phyloP scores from a whole-genome alignment of 768 basidiomycete genomes.

The Leccinum ochraceum region DNA sequence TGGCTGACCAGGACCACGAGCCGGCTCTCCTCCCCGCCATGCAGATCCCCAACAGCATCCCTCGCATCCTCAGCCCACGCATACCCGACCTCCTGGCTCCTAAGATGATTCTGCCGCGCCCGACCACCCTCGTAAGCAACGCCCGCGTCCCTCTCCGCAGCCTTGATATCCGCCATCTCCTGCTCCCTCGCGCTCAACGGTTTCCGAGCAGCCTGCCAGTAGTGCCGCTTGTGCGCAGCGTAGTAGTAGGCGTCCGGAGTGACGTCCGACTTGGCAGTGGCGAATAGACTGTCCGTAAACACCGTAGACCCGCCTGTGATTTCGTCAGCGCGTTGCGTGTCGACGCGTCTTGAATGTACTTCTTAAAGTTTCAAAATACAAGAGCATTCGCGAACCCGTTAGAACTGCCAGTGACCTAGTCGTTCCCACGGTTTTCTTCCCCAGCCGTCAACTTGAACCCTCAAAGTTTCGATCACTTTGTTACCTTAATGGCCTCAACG shows the following conservation, averaged over 20 bases:
- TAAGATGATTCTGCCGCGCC: slow-evolving; percentile 55
- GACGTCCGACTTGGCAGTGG: slow-evolving; percentile 68
- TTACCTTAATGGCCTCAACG: too few relatives aligned
- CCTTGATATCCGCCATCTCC: slow-evolving; percentile 75
- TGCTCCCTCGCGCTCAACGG: slow-evolving; percentile 83
- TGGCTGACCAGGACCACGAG: too few relatives aligned
- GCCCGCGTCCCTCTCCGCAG: slow-evolving; percentile 65
- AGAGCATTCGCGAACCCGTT: too few relatives aligned
- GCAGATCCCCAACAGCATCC: slow-evolving; percentile 52
- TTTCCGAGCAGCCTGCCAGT: slow-evolving; percentile 59
- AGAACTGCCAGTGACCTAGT: too few relatives aligned
- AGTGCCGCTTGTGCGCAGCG: slow-evolving; percentile 66
- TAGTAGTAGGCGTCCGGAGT: slow-evolving; percentile 61
- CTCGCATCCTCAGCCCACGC: slow-evolving; percentile 67
- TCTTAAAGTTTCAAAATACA: too few relatives aligned
- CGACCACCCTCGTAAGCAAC: slow-evolving; percentile 59
- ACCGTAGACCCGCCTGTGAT: slow-evolving; percentile 58
- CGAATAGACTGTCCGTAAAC: slow-evolving; percentile 77
- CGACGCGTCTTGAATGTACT: slow-evolving; percentile 52
- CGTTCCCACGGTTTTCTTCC: too few relatives aligned
- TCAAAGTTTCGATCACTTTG: too few relatives aligned
- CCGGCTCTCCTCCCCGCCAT: too few relatives aligned
- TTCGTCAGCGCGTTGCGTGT: slow-evolving; percentile 69
- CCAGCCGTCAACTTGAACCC: too few relatives aligned
- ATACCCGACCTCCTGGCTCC: slow-evolving; percentile 56